phyloP scores from a whole-genome alignment of 1,284 basidiomycete genomes.

The Rhizoctonia solani region DNA sequence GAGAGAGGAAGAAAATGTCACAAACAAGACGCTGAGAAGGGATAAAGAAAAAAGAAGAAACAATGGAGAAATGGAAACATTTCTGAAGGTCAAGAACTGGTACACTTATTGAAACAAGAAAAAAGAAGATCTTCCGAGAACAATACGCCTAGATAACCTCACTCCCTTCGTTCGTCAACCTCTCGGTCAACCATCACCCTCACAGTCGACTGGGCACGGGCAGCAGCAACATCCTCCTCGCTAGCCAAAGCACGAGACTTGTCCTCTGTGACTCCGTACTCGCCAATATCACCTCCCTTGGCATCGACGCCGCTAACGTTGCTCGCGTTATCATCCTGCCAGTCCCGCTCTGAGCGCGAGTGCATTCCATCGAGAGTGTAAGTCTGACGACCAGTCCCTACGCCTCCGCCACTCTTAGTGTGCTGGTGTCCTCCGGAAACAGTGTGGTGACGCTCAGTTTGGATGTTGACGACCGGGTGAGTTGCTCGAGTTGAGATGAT shows the following conservation, averaged over 20 bases:
- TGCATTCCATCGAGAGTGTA: conserved; percentile 69
- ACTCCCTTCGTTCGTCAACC: conserved; percentile 21
- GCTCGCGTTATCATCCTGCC: conserved; percentile 35
- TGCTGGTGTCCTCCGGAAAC: not conserved
- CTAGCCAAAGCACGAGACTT: conserved; percentile 3
- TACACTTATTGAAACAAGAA: not conserved
- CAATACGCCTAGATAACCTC: not conserved
- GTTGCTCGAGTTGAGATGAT: conserved; percentile 53
- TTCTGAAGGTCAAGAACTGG: not conserved
- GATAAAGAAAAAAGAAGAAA: not conserved
- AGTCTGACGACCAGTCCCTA: conserved; percentile 49
- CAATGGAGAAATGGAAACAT: not conserved
- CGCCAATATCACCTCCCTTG: conserved; percentile 31
- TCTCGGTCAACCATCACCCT: conserved; percentile 40
- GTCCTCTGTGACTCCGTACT: conserved; percentile 1
- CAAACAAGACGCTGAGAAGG: not conserved
- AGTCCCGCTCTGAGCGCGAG: conserved; percentile 51
- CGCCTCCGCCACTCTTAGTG: conserved; percentile 4
- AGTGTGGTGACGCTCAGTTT: conserved; percentile 38
- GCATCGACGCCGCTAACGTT: conserved; percentile 31
- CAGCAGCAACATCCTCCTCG: conserved; percentile 17
- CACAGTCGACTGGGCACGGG: conserved; percentile 32
- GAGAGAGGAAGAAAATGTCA: not conserved
- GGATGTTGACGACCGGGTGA: conserved; percentile 47
- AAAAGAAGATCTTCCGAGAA: not conserved